Conservation (phyloP, 83 land plant genomes). For the Picea mariana region DNA sequence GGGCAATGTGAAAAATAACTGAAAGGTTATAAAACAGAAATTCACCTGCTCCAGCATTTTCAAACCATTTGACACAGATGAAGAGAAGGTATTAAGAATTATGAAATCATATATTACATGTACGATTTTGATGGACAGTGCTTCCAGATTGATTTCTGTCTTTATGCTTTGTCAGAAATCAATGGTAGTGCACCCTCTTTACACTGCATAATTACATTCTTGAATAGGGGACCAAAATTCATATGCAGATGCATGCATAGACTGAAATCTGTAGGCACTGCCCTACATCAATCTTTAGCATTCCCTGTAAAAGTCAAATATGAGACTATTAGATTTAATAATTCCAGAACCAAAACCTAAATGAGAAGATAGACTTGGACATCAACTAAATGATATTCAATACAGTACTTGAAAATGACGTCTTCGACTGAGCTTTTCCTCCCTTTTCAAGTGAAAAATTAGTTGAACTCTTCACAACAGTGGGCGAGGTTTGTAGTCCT, state of each 20-base stretch:
- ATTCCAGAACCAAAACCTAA: too few relatives aligned
- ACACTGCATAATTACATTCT: conserved; percentile 1
- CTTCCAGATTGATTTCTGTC: background rate
- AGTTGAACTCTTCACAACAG: conserved; percentile 34
- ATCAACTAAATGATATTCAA: background rate
- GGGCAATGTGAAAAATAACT: conserved; percentile 1
- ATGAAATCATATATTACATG: conserved; percentile 11
- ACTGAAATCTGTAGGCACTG: background rate
- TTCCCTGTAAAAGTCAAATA: background rate
- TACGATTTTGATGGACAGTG: background rate
- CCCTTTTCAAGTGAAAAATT: conserved; percentile 37
- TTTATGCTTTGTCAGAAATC: background rate
- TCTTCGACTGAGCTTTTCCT: conserved; percentile 26
- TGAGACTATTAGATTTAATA: background rate
- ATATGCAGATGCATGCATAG: background rate
- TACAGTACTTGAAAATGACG: conserved; percentile 1
- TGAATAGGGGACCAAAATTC: background rate
- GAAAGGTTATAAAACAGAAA: conserved; percentile 7
- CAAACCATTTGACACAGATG: conserved; percentile 11
- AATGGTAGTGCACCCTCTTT: background rate
- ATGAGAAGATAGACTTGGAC: too few relatives aligned
- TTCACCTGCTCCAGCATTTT: conserved; percentile 5
- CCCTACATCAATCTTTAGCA: conserved; percentile 7
- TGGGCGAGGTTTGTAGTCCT: conserved; percentile 65
- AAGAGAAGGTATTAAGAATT: conserved; percentile 6